Evolutionary conservation across 805 yeast genomes (phyloP).

Genomic region (Teunomyces cretensis): DNA sequence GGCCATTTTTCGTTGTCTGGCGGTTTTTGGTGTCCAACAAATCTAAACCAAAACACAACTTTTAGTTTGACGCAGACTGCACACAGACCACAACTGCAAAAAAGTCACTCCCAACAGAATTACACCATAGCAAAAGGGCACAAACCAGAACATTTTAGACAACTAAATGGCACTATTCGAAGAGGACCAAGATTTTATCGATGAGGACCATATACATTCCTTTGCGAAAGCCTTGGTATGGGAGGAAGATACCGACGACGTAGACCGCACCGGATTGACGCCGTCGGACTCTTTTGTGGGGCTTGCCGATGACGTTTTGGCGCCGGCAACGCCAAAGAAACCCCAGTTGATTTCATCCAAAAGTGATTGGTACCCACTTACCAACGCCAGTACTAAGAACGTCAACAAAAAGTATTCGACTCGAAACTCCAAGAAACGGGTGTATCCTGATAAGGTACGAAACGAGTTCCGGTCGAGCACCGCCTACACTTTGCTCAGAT

Average conservation of each 20-base stretch:
- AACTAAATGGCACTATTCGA: slow-evolving; percentile 5
- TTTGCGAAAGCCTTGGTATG: slow-evolving; percentile 42
- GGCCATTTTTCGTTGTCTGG: not conserved
- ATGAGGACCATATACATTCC: slow-evolving; percentile 36
- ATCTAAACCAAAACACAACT: not conserved
- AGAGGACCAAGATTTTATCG: slow-evolving; percentile 28
- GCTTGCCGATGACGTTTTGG: not conserved
- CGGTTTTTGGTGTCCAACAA: not conserved
- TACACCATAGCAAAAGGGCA: not conserved
- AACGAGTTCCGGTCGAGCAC: slow-evolving; percentile 40
- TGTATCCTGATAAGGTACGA: not conserved
- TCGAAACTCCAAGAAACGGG: not conserved
- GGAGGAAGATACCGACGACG: slow-evolving; percentile 30
- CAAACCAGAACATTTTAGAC: no score
- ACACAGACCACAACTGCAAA: not conserved
- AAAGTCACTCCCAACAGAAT: not conserved
- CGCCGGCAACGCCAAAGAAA: slow-evolving; percentile 4
- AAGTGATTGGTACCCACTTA: slow-evolving; percentile 29
- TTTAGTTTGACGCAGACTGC: not conserved
- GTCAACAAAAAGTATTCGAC: not conserved
- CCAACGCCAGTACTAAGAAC: slow-evolving; percentile 10
- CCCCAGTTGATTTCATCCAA: slow-evolving; percentile 21
- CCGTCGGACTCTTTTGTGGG: not conserved
- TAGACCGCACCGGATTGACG: not conserved
- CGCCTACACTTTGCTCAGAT: slow-evolving; percentile 49